Evolutionary conservation across 2,329 filamentous ascomycete genomes (phyloP), one percentile per base, ranked within the genome.

Genomic region (Pseudofabraea citricarpa): DNA sequence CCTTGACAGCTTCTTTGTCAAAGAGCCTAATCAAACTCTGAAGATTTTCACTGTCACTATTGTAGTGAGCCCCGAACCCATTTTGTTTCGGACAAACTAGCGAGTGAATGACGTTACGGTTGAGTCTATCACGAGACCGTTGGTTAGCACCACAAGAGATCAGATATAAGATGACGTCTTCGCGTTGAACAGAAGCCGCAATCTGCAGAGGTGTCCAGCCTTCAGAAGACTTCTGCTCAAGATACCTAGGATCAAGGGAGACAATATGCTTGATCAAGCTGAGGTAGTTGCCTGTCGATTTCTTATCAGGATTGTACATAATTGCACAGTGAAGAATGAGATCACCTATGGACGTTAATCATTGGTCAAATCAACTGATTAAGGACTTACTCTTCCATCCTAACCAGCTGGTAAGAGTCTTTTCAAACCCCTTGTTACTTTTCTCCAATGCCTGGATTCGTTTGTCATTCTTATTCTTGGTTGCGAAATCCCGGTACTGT

Each of bases 61-160:
- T 8, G 48, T 39, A 2, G 26, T 36, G n/a, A n/a, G n/a, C n/a
- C n/a, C n/a, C n/a, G 8, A 16, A 15, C 16, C 6, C 3, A 23
- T 4, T 7, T 23, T n/a, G 21, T 44, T 33, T 16, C 18, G 3
- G 10, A 9, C 51, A 27, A 27, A 69, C 54, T 6, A 81, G 69
- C 2, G 72, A 67, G 56, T 94, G 88, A 1, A 91, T 50, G 13
- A 91, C 66, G 53, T 91, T 94, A 51, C 77, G 72, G 9, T 79
- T 79, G 3, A 65, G 58, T 8, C 64, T 65, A 56, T 87, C 82
- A 19, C 81, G 81, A 24, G 67, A 67, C 1, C 78, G 77, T 56
- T 87, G 82, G 56, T 93, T 79, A 2, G 86, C 85, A 3, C 85
- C 86, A 20, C 75, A 77, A 1, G 73, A 67, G 40, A 91, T 71